Base-by-base conservation (phyloP, 129 eudicot genomes). In the Lonicera japonica region DNA sequence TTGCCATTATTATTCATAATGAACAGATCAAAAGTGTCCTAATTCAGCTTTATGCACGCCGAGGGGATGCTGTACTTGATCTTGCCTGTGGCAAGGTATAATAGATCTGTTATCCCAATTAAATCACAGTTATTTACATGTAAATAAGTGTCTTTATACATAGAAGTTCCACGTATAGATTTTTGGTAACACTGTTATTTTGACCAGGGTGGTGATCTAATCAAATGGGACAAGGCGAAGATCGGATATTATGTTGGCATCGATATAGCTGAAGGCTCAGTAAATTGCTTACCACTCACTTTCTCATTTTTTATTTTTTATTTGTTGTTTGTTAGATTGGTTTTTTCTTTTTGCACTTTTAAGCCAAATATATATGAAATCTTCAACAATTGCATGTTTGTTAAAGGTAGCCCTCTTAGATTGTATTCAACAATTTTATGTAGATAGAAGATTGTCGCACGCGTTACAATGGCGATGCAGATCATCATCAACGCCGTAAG, bases 371-470 rank as follows among this genome's bases (percentile, higher is more conserved):
- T n/a, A n/a, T n/a, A n/a, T n/a, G n/a, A n/a, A n/a, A n/a, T 47
- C 53, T 47, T 47, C 53, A 4, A n/a, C n/a, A 8, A 21, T 55
- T 55, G 5, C 13, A 36, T 60, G 23, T 34, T 11, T 18, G 16
- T 54, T 61, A 22, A 47, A 43, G 25, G 39, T 58, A 38, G 36
- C 41, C 20, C 46, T 2, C 66, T 58, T n/a, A 14, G 12, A 65
- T 75, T 34, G 18, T 68, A 48, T 46, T 54, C 40, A 36, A 40
- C 53, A 64, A 64, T 43, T 63, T n/a, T 61, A 13, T 58, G 19
- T 83, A 92, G 99, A 88, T 92, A 75, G 99, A 92, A 80, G 99
- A 92, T 59, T 92, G 99, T 29, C 96, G 99, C 12, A 88, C 95
- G 13, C 91, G 99, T 60, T 92, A 92, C 71, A 92, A 92, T 73